Conservation (phyloP, 495 filamentous ascomycete genomes). For the Filosporella fistucella region DNA sequence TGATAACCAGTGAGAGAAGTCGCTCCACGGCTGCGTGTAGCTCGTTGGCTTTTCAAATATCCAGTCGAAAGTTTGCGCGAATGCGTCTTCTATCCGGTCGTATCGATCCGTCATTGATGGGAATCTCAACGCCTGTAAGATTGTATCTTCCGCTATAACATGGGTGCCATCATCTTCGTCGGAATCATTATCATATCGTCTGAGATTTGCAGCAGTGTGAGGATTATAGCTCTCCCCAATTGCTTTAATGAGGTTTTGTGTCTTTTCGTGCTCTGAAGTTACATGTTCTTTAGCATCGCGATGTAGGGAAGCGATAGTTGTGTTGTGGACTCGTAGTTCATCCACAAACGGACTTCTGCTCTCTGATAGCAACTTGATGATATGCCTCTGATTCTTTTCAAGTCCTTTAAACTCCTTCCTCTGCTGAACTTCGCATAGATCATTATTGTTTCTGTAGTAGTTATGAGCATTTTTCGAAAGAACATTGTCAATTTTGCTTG, state of each 20-base stretch:
- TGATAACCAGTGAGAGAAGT: conserved; percentile 20
- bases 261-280: background rate
- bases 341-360: background rate
- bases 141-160: background rate
- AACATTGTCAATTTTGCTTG: background rate
- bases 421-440: background rate
- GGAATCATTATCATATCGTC: background rate
- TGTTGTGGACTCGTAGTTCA: background rate
- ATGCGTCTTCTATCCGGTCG: conserved; percentile 18
- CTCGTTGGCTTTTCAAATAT: conserved; percentile 10
- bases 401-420: background rate
- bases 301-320: background rate
- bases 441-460: background rate
- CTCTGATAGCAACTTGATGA: background rate
- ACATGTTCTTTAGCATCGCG: background rate
- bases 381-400: background rate
- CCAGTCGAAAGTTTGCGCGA: conserved; percentile 27
- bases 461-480: background rate
- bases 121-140: conserved; percentile 20
- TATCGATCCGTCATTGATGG: conserved; percentile 22
- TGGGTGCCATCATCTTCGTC: background rate
- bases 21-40: conserved; percentile 1
- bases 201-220: background rate
- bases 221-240: background rate
- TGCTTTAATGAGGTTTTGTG: background rate